Conservation (phyloP, 1,284 basidiomycete genomes). For the Filobasidium uniguttulatum region DNA sequence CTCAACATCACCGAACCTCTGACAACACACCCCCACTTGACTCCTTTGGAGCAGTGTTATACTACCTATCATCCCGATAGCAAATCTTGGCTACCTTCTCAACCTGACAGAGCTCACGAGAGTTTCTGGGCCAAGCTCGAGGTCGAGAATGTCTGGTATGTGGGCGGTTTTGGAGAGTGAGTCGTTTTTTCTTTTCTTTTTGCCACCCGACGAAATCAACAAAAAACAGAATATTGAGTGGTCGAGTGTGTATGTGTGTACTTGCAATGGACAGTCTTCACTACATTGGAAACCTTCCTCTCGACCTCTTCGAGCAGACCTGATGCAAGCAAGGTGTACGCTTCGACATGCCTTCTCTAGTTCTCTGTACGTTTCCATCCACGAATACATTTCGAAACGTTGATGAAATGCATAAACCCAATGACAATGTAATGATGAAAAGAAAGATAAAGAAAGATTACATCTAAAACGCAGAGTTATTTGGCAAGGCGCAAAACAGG, state of each 20-base stretch:
- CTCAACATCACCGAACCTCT: slow-evolving; percentile 9
- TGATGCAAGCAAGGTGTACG: no score
- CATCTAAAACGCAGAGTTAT: no score
- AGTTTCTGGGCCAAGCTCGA: slow-evolving; percentile 32
- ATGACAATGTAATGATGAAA: no score
- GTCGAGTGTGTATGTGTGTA: no score
- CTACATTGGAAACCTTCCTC: neutral
- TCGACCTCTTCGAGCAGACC: neutral
- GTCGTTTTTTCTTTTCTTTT: slow-evolving; percentile 15
- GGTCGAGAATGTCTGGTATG: slow-evolving; percentile 47
- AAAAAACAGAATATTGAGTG: no score
- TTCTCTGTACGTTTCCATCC: no score
- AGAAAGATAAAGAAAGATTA: no score
- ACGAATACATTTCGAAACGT: no score
- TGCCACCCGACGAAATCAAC: no score
- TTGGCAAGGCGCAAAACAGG: no score
- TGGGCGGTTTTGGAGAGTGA: slow-evolving; percentile 52
- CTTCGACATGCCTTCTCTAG: no score
- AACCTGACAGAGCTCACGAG: slow-evolving; percentile 22
- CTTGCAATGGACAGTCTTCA: neutral
- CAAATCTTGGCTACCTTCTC: slow-evolving; percentile 29
- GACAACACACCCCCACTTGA: slow-evolving; percentile 1
- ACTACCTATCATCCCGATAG: slow-evolving; percentile 31
- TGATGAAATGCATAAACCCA: no score
- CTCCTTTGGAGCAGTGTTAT: slow-evolving; percentile 24